Conservation (phyloP, 345 rosid species). For the Hibiscus syriacus region DNA sequence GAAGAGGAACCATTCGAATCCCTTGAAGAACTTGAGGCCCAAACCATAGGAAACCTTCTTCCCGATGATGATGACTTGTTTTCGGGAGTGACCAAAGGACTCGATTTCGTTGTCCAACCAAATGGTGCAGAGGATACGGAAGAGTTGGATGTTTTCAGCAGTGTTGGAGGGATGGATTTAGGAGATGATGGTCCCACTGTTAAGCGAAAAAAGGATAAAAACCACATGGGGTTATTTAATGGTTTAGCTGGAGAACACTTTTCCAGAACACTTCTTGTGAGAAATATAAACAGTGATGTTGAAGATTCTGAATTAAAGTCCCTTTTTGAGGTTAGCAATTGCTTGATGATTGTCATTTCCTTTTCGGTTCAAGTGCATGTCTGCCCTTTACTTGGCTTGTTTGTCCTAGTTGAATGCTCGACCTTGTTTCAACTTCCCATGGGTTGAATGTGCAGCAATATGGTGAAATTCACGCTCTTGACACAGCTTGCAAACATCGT, state of each 20-base stretch:
- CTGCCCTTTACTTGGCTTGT: neutral
- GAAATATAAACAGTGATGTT: slow-evolving; percentile 44
- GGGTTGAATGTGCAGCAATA: slow-evolving; percentile 39
- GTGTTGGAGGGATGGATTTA: slow-evolving; percentile 67
- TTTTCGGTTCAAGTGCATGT: neutral
- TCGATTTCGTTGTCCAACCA: slow-evolving; percentile 19
- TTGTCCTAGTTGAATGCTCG: slow-evolving; percentile 7
- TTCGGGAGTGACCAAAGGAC: slow-evolving; percentile 44
- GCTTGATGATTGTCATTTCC: neutral
- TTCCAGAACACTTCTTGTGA: slow-evolving; percentile 51
- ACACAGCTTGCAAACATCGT: slow-evolving; percentile 66
- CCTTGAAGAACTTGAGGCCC: slow-evolving; percentile 54
- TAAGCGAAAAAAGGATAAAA: slow-evolving; percentile 20
- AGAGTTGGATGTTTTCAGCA: slow-evolving; percentile 57
- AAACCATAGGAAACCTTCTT: slow-evolving; percentile 64
- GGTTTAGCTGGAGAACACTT: slow-evolving; percentile 31
- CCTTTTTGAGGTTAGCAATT: slow-evolving; percentile 43
- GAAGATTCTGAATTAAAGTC: slow-evolving; percentile 53
- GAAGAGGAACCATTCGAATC: slow-evolving; percentile 48
- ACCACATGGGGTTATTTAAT: slow-evolving; percentile 18
- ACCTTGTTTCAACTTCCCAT: slow-evolving; percentile 1
- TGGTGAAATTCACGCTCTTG: slow-evolving; percentile 66
- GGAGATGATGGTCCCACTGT: slow-evolving; percentile 33
- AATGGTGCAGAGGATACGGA: slow-evolving; percentile 38
- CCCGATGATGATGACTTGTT: slow-evolving; percentile 61